Evolutionary conservation across 257 asterid species (phyloP), one percentile per base, ranked within the genome.

Genomic region (Ilex aquifolium): DNA sequence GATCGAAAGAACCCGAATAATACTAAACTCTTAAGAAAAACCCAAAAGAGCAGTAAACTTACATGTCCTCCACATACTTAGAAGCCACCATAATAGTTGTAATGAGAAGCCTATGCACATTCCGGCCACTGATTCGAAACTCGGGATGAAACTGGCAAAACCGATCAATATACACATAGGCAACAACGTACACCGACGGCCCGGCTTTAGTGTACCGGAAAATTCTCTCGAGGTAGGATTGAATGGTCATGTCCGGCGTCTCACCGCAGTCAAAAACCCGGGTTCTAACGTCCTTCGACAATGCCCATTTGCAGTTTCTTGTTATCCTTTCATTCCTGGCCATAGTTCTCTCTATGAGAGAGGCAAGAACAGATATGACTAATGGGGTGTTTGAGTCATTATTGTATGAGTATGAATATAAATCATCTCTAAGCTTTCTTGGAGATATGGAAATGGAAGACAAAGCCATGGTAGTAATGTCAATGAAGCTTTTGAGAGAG

Each of bases 41-140:
- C 42, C 36, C 6, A 54, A 27, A 15, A 50, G 14, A 42, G 42
- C 32, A 30, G 11, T 50, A 2, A 3, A 72, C 98, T 87, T 77
- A 92, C 99, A 83, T 80, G 70, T 92, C 99, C 79, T 92, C 99
- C 2, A 89, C 99, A 61, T 86, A 92, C 63, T 92, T 92, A 4
- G 97, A 92, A 3, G 99, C 95, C 39, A 87, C 86, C 96, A 92
- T 74, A 53, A 92, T 76, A n/a, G 97, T 87, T 0, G 97, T 87
- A 57, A 92, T 87, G 60, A 92, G 96, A 42, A 92, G 50, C 30
- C 99, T 59, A 49, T 92, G 95, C 21, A 89, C 97, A 79, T 92
- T 92, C 27, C 81, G 66, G 4, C 85, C 69, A 10, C 84, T 85
- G 30, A 92, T 81, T 29, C 96, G 79, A 57, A 92, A 92, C 67